A percentile compares a stretch with the other conserved stretches of the same genome.
Conservation (phyloP, 225 moss, liverwort and hornwort genomes). For the Pseudisothecium myosuroides region DNA sequence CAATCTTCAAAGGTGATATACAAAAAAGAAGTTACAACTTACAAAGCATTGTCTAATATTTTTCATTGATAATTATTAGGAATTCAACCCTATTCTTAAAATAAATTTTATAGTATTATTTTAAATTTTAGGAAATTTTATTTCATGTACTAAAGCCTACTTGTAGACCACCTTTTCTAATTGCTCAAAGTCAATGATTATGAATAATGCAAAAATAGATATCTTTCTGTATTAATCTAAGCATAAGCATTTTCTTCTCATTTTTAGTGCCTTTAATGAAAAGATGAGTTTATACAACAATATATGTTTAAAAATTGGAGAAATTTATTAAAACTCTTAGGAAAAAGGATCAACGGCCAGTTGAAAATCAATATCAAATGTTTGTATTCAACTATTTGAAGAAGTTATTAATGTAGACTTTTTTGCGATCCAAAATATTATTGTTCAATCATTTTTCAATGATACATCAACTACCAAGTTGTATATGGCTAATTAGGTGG, state of each 20-base stretch:
- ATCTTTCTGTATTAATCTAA: not conserved
- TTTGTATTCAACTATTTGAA: not conserved
- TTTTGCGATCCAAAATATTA: not conserved
- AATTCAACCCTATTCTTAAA: not conserved
- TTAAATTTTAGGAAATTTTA: no score
- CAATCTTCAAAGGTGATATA: not conserved
- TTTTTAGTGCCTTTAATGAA: not conserved
- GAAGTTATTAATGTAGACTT: no score
- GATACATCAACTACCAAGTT: not conserved
- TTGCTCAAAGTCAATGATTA: not conserved
- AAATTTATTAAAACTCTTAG: not conserved
- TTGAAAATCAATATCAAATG: not conserved
- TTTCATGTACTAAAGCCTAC: not conserved
- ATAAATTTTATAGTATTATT: not conserved
- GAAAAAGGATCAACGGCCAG: not conserved
- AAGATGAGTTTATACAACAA: accelerated
- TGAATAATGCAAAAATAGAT: not conserved
- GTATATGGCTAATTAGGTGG: not conserved
- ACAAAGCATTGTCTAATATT: no score
- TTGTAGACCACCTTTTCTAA: not conserved
- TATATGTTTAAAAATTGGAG: not conserved
- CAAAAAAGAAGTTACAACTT: not conserved
- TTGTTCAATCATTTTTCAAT: not conserved
- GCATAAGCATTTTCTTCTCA: accelerated
- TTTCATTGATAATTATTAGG: not conserved